These are phyloP conservation scores for Penicillium palitans DNA, from an alignment of 2,329 filamentous ascomycete species.

Conservation along the genomic window DNA sequence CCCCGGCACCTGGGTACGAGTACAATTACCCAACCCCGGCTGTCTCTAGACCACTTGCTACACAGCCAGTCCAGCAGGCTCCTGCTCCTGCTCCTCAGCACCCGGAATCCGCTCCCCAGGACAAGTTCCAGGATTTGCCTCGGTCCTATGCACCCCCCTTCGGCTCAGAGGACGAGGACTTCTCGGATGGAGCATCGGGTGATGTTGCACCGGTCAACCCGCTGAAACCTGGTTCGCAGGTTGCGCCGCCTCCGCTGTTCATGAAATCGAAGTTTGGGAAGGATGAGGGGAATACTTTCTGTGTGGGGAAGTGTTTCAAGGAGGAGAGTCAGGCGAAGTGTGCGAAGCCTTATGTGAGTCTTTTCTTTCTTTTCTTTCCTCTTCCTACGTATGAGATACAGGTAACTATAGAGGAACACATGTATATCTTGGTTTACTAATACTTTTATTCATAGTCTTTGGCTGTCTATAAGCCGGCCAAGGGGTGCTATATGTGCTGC, in stretches of 20 bases:
- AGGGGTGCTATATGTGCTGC: slow-evolving; percentile 22
- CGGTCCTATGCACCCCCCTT: background rate
- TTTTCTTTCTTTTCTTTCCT: background rate
- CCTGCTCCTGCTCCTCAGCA: background rate
- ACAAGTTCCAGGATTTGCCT: too few species aligned
- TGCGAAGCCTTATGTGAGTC: slow-evolving; percentile 17
- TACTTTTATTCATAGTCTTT: background rate
- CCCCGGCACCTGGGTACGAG: background rate
- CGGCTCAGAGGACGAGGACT: background rate
- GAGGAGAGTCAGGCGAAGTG: slow-evolving; percentile 14
- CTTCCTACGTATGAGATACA: background rate
- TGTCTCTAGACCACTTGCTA: background rate
- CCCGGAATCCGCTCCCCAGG: background rate
- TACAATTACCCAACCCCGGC: background rate
- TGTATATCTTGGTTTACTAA: background rate
- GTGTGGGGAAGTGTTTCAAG: slow-evolving; percentile 15
- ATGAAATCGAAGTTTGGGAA: background rate
- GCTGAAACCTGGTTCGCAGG: slow-evolving; percentile 7
- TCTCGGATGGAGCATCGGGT: background rate
- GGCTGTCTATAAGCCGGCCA: slow-evolving; percentile 5
- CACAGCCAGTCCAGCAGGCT: background rate
- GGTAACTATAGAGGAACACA: background rate
- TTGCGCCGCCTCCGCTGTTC: slow-evolving; percentile 13
- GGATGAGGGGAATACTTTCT: slow-evolving; percentile 23
- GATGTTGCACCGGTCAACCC: slow-evolving; percentile 13